Conservation (phyloP, 176 grass and related monocot genomes). For the Aegilops longissima region DNA sequence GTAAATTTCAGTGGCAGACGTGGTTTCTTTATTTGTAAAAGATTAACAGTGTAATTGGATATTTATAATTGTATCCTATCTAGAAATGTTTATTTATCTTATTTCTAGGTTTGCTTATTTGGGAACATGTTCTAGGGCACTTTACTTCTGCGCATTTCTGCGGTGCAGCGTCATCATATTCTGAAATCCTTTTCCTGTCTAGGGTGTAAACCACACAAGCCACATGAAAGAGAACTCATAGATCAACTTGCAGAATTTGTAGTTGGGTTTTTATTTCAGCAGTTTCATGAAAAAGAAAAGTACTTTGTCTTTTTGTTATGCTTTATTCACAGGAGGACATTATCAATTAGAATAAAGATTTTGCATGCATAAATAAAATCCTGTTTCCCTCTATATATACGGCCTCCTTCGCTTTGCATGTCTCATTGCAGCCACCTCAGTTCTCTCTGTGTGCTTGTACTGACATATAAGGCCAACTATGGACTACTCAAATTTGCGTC, state of each 20-base stretch:
- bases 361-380: conserved; percentile 44
- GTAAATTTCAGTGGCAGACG: not conserved
- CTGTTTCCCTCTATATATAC: conserved; percentile 51
- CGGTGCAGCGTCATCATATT: conserved; percentile 33
- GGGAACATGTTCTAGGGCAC: conserved; percentile 26
- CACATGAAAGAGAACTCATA: conserved; percentile 14
- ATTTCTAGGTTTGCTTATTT: conserved; percentile 15
- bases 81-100: conserved; percentile 1
- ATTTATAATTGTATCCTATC: conserved; percentile 2
- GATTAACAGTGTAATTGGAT: not conserved
- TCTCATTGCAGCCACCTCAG: conserved; percentile 35
- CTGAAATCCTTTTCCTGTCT: conserved; percentile 27
- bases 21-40: not conserved
- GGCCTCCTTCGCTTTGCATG: conserved; percentile 11
- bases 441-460: conserved; percentile 30
- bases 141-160: conserved; percentile 8
- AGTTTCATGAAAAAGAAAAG: conserved; percentile 35
- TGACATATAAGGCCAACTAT: conserved; percentile 35
- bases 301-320: conserved; percentile 45
- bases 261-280: conserved; percentile 24
- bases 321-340: conserved; percentile 50
- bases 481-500: conserved; percentile 48
- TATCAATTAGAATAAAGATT: conserved; percentile 59
- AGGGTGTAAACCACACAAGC: conserved; percentile 25
- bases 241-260: conserved; percentile 46